phyloP scores from a whole-genome alignment of 768 basidiomycete species.

The Kondoa malvinella region DNA sequence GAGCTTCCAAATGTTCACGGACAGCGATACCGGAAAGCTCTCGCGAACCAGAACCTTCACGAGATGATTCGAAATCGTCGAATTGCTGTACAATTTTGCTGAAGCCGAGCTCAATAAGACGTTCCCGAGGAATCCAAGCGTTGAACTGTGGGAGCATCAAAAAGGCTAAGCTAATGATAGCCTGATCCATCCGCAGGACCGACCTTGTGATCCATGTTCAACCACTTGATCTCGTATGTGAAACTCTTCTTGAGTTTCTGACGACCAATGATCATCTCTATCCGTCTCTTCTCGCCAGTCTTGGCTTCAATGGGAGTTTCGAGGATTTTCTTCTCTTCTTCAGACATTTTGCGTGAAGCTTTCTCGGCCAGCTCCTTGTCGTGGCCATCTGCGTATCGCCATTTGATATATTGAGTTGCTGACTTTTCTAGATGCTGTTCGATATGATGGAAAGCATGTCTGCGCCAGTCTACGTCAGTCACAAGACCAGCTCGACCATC shows the following conservation, averaged over 20 bases:
- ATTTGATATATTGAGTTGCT: conserved; percentile 90
- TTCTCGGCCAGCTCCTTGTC: conserved; percentile 90
- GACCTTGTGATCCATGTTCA: conserved; percentile 31
- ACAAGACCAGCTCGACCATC: too few relatives aligned
- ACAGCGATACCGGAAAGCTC: conserved; percentile 68
- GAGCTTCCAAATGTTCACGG: conserved; percentile 81
- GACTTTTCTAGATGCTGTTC: conserved; percentile 92
- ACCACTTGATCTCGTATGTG: conserved; percentile 58
- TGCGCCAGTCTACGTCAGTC: not conserved
- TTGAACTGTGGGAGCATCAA: conserved; percentile 41
- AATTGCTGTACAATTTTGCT: conserved; percentile 80
- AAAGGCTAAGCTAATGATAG: conserved; percentile 41
- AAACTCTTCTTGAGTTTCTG: conserved; percentile 93
- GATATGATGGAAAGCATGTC: conserved; percentile 82
- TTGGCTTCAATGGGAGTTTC: conserved; percentile 79
- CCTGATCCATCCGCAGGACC: not conserved
- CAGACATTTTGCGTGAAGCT: conserved; percentile 71
- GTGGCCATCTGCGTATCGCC: conserved; percentile 97
- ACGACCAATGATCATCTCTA: conserved; percentile 57
- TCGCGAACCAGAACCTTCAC: conserved; percentile 82
- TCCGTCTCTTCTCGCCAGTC: conserved; percentile 73
- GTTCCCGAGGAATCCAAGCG: conserved; percentile 78
- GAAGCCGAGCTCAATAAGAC: conserved; percentile 70
- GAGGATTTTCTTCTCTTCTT: conserved; percentile 59
- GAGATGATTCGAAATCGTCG: conserved; percentile 85